A percentile compares a stretch with the other conserved stretches of the same genome.
These are phyloP conservation scores for Suillus placidus DNA, from an alignment of 768 basidiomycete genomes.

Conservation along the genomic window DNA sequence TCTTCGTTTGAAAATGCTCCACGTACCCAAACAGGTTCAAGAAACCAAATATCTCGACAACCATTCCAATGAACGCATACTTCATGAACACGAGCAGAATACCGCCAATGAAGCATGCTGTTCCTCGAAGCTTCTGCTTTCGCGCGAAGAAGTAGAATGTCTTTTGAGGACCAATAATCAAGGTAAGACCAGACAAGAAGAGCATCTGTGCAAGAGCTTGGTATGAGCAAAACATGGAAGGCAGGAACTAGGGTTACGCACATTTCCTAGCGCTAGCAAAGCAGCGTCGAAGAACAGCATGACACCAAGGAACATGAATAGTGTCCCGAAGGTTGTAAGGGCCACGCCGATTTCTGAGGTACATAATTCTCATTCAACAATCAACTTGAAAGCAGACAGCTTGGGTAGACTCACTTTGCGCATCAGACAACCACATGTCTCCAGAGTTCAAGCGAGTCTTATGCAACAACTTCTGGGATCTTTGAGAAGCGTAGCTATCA, in stretches of 20 bases:
- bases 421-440: constrained; percentile 56
- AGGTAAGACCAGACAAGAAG: constrained; percentile 90
- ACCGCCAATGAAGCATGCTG: constrained; percentile 85
- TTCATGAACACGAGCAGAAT: constrained; percentile 93
- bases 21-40: constrained; percentile 92
- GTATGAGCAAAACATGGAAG: constrained; percentile 8
- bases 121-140: constrained; percentile 91
- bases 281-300: constrained; percentile 97
- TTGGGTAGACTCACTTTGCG: constrained; percentile 41
- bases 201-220: constrained; percentile 66
- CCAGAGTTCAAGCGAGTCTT: constrained; percentile 4
- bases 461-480: not conserved
- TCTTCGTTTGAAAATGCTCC: constrained; percentile 9
- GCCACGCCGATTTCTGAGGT: constrained; percentile 91
- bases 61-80: constrained; percentile 91
- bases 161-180: constrained; percentile 97
- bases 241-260: constrained; percentile 39
- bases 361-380: constrained; percentile 2
- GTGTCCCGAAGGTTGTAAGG: constrained; percentile 89
- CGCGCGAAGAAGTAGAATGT: constrained; percentile 98
- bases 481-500: not conserved
- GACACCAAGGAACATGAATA: constrained; percentile 97
- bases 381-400: not conserved
- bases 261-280: constrained; percentile 95
- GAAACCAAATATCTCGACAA: constrained; percentile 96